These are phyloP conservation scores for Hydnomerulius pinastri DNA, from an alignment of 768 basidiomycete genomes.

Conservation along the genomic window DNA sequence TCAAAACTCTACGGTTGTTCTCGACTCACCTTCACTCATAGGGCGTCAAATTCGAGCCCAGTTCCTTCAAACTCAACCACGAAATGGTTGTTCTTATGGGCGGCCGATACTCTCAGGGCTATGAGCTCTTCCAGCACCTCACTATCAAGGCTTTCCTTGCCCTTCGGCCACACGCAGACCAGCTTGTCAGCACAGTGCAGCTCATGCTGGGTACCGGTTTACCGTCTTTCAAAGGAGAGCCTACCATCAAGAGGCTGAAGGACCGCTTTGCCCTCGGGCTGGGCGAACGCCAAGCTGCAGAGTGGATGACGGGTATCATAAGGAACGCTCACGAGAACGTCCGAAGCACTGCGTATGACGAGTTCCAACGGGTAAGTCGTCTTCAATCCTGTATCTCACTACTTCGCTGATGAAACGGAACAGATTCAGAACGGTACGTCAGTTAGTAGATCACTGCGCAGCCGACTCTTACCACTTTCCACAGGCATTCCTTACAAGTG, in stretches of 20 bases:
- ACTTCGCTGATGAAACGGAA: slow-evolving; percentile 6
- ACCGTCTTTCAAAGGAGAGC: slow-evolving; percentile 96
- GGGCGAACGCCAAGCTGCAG: slow-evolving; percentile 89
- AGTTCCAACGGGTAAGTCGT: slow-evolving; percentile 81
- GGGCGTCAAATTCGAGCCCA: slow-evolving; percentile 99
- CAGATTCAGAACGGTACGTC: slow-evolving; percentile 51
- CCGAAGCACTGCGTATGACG: slow-evolving; percentile 91
- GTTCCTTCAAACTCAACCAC: slow-evolving; percentile 97
- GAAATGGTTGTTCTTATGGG: slow-evolving; percentile 99
- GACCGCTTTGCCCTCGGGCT: slow-evolving; percentile 85
- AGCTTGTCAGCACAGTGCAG: slow-evolving; percentile 83
- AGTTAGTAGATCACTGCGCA: not conserved
- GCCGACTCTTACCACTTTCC: not conserved
- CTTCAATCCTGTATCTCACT: slow-evolving; percentile 2
- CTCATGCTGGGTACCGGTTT: slow-evolving; percentile 95
- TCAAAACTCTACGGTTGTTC: not conserved
- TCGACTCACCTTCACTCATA: slow-evolving; percentile 32
- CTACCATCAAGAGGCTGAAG: slow-evolving; percentile 81
- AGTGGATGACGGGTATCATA: slow-evolving; percentile 88
- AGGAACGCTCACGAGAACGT: slow-evolving; percentile 95
- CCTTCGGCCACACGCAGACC: slow-evolving; percentile 90
- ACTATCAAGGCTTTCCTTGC: slow-evolving; percentile 97
- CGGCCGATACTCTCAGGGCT: slow-evolving; percentile 91
- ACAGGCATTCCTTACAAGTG: slow-evolving; percentile 34
- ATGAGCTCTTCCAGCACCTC: slow-evolving; percentile 89